These are phyloP conservation scores for Thamnidium elegans DNA, from an alignment of 192 early-diverging fungal genomes.

Conservation along the genomic window DNA sequence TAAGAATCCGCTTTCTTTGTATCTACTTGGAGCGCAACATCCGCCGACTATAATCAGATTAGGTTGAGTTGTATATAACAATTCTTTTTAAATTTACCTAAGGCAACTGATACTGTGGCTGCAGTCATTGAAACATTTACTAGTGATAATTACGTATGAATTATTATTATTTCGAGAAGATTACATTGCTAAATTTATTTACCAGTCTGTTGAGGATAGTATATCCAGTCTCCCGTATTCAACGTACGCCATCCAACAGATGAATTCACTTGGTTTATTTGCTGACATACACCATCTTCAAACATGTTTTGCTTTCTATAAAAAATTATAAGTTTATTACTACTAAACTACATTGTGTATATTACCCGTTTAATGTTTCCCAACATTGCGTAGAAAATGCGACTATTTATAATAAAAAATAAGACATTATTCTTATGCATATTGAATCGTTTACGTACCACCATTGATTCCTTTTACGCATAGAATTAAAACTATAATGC, in stretches of 20 bases:
- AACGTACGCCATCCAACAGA: neutral
- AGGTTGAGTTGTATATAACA: neutral
- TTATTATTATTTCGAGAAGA: neutral
- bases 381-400: constrained; percentile 33
- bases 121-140: constrained; percentile 22
- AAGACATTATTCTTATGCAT: neutral
- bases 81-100: constrained; percentile 16
- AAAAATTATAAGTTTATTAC: neutral
- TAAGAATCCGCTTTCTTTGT: constrained; percentile 21
- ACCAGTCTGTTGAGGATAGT: constrained; percentile 32
- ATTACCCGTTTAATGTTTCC: constrained; percentile 30
- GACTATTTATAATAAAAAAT: neutral
- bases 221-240: constrained; percentile 26
- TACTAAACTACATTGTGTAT: no score
- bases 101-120: constrained; percentile 13
- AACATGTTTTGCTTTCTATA: constrained; percentile 31
- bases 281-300: constrained; percentile 17
- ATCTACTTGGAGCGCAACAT: constrained; percentile 29
- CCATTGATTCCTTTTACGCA: neutral
- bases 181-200: no score
- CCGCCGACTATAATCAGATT: constrained; percentile 26
- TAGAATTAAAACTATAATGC: no score
- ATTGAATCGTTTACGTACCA: neutral
- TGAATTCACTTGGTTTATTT: constrained; percentile 11
- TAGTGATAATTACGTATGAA: neutral